Evolutionary conservation across 805 yeast genomes (phyloP).

Genomic region (Isabelozyma pseudorhagii): DNA sequence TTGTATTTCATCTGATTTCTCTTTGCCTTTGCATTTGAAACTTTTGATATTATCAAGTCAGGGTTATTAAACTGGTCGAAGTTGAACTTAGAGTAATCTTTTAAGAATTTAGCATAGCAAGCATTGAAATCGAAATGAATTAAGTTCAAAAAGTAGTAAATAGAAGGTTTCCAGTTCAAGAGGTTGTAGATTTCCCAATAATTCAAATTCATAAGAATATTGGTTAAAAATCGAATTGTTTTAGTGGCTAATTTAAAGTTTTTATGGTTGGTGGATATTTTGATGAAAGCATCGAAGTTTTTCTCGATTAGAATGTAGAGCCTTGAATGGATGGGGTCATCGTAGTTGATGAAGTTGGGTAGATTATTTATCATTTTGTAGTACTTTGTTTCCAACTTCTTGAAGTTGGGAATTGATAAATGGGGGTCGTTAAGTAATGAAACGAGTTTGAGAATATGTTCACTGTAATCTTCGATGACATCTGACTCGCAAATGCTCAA

Average conservation of each 20-base stretch:
- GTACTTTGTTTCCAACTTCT: constrained; percentile 20
- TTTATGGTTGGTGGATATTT: constrained; percentile 27
- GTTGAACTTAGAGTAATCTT: constrained; percentile 28
- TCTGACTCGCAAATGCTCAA: constrained; percentile 25
- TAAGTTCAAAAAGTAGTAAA: constrained; percentile 36
- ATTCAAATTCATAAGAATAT: constrained; percentile 33
- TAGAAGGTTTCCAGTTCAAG: constrained; percentile 39
- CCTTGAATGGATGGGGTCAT: constrained; percentile 27
- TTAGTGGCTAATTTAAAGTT: constrained; percentile 29
- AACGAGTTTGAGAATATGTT: constrained; percentile 32
- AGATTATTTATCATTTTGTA: constrained; percentile 20
- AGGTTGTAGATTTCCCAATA: constrained; percentile 45
- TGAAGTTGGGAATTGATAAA: constrained; percentile 10
- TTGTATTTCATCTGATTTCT: constrained; percentile 2
- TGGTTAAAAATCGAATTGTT: constrained; percentile 36
- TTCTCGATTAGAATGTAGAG: constrained; percentile 33
- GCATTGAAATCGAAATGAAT: constrained; percentile 39
- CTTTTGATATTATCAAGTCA: constrained; percentile 9
- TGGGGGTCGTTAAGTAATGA: constrained; percentile 19
- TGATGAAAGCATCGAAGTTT: constrained; percentile 37
- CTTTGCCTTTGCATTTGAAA: constrained; percentile 8
- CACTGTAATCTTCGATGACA: constrained; percentile 33
- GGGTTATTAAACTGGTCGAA: constrained; percentile 12
- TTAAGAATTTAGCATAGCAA: constrained; percentile 33
- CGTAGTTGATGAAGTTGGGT: constrained; percentile 14